Conservation (phyloP, 805 yeast genomes). For the Suhomyces vadensis region DNA sequence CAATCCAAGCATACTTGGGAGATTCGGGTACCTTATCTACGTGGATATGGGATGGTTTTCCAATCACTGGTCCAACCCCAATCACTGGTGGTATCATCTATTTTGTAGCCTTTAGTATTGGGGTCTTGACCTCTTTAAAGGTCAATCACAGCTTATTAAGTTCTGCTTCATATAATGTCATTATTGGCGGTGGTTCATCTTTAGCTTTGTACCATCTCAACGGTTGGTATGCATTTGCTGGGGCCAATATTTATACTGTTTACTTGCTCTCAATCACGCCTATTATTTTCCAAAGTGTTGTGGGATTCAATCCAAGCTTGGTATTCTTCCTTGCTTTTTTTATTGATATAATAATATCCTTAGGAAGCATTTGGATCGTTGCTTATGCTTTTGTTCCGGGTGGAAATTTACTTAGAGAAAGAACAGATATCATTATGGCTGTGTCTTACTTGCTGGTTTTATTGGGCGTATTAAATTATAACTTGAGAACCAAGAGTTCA, state of each 20-base stretch:
- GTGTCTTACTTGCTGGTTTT: slow-evolving; percentile 54
- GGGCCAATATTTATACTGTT: slow-evolving; percentile 62
- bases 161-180: slow-evolving; percentile 33
- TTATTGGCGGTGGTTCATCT: slow-evolving; percentile 51
- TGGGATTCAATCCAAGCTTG: slow-evolving; percentile 56
- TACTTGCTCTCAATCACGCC: slow-evolving; percentile 68
- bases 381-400: slow-evolving; percentile 99
- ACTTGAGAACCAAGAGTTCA: slow-evolving; percentile 23
- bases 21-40: slow-evolving; percentile 86
- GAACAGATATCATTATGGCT: slow-evolving; percentile 74
- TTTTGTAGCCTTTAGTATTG: slow-evolving; percentile 58
- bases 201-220: slow-evolving; percentile 48
- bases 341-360: slow-evolving; percentile 52
- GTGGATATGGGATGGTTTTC: slow-evolving; percentile 98
- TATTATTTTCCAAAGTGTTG: slow-evolving; percentile 55
- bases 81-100: slow-evolving; percentile 78
- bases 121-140: slow-evolving; percentile 37
- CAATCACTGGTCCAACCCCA: slow-evolving; percentile 83
- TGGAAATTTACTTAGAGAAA: slow-evolving; percentile 83
- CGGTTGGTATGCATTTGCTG: slow-evolving; percentile 75
- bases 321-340: slow-evolving; percentile 52
- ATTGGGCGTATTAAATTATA: slow-evolving; percentile 50
- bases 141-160: slow-evolving; percentile 22
- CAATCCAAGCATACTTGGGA: slow-evolving; percentile 69
- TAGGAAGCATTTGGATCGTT: slow-evolving; percentile 94